Percentiles rank a stretch among this genome's conserved stretches.
phyloP scores from a whole-genome alignment of 2,329 filamentous ascomycete species.

The Pseudogymnoascus sp. region DNA sequence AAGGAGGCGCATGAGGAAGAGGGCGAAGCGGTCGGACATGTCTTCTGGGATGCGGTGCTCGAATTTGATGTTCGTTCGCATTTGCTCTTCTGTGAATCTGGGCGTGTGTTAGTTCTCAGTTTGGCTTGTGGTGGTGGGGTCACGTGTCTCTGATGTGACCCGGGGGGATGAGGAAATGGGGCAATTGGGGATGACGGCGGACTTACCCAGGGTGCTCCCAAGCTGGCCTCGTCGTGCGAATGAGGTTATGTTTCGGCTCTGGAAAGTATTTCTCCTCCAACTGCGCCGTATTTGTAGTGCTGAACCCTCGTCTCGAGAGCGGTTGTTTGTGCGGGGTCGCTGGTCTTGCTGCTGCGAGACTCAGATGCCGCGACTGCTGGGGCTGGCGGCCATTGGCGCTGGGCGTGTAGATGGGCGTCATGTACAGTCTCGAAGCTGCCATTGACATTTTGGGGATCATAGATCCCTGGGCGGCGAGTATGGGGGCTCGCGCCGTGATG shows the following conservation, averaged over 20 bases:
- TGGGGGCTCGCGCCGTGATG: not conserved
- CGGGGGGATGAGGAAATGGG: not conserved
- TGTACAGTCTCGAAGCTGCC: not conserved
- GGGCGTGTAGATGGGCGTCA: not conserved
- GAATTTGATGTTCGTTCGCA: conserved; percentile 61
- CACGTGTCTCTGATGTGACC: not conserved
- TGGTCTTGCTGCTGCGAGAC: not conserved
- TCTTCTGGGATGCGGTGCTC: conserved; percentile 70
- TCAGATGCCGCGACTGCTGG: conserved; percentile 1
- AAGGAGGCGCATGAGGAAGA: conserved; percentile 66
- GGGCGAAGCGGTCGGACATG: conserved; percentile 70
- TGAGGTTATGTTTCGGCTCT: conserved; percentile 30
- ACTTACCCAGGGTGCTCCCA: conserved; percentile 45
- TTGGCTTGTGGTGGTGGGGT: not conserved
- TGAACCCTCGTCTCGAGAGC: conserved; percentile 28
- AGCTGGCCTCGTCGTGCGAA: conserved; percentile 55
- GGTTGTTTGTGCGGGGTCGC: not conserved
- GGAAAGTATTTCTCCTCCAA: conserved; percentile 33
- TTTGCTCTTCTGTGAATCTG: conserved; percentile 70
- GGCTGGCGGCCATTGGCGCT: not conserved
- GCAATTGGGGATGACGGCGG: not conserved
- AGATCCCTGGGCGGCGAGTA: not conserved
- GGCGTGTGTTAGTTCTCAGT: not conserved
- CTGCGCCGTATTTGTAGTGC: conserved; percentile 30
- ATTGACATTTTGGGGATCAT: conserved; percentile 1